phyloP scores from a whole-genome alignment of 2,329 filamentous ascomycete genomes.

The Coleophoma crateriformis region DNA sequence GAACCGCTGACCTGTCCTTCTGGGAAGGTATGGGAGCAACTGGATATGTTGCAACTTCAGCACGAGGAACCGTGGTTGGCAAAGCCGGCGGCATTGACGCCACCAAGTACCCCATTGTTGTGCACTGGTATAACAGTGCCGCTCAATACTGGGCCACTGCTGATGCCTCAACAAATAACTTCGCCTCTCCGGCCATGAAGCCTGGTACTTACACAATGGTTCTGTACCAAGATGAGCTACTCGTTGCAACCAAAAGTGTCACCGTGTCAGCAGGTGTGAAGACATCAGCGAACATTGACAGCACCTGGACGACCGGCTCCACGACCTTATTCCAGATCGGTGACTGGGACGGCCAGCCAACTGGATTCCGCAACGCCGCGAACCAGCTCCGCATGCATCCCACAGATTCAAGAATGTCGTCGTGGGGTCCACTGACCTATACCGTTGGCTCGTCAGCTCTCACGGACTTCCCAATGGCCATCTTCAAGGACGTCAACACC shows the following conservation, averaged over 20 bases:
- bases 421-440: conserved; percentile 55
- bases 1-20: conserved; percentile 46
- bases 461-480: conserved; percentile 58
- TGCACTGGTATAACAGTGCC: conserved; percentile 60
- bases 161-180: conserved; percentile 42
- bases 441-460: conserved; percentile 50
- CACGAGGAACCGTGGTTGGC: conserved; percentile 54
- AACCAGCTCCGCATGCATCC: conserved; percentile 66
- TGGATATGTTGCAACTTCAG: conserved; percentile 50
- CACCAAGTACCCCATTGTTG: conserved; percentile 46
- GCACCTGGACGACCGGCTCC: conserved; percentile 31
- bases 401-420: conserved; percentile 56
- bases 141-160: conserved; percentile 63
- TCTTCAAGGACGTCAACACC: conserved; percentile 55
- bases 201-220: conserved; percentile 65
- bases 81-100: conserved; percentile 49
- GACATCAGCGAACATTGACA: conserved; percentile 44
- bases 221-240: conserved; percentile 54
- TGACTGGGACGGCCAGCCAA: conserved; percentile 58
- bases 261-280: conserved; percentile 43
- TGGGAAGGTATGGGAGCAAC: conserved; percentile 51
- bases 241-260: conserved; percentile 43
- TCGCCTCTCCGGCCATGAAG: conserved; percentile 61
- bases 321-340: conserved; percentile 59
- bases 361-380: conserved; percentile 60